Base-by-base conservation (phyloP, 1,284 basidiomycete genomes). In the Pyrrhoderma lamaoense region DNA sequence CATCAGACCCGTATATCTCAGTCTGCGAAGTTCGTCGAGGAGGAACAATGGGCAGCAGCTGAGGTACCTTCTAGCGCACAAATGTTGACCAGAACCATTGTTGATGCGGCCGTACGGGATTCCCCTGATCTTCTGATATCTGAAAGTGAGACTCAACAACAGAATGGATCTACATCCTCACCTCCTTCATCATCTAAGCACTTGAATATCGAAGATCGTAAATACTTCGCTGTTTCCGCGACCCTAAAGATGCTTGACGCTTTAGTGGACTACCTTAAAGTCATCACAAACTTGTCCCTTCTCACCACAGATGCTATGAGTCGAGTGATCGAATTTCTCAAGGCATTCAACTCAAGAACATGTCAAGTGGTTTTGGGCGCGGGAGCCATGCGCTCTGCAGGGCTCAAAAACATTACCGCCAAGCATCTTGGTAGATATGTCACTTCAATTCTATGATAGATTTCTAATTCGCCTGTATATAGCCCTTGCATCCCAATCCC, bases 321-420 rank as follows among this genome's bases (percentile, higher is more conserved):
- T 53, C 82, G 92, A 38, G 79, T 94, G 13, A 91, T 99, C 59
- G 96, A 99, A 66, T 95, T 96, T 62, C 72, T 99, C 57, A 98
- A 96, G 70, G 85, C 91, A 27, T 99, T 97, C 75, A 99, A 99
- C 67, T 99, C 96, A 39, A 75, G 95, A 56, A 97, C 93, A 1
- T 99, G 96, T 68, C 95, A 99, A 65, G 94, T 99, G 39, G 95
- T 99, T 1, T 75, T 99, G 1, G 95, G 95, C 4, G 95, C 96
- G 0, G 95, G 95, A 5, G 95, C 96, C 8, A 97, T 99, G 93
- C 79, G 94, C 38, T 95, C 92, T 11, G 95, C 95, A 1, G 95
- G 95, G 5, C 70, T 99, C 59, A 98, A 93, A 68, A 97, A 98
- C 66, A 99, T 99, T 64, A 98, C 95, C 0, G 95, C 96, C 27